Base-by-base conservation (phyloP, 148 eudicot genomes). In the Oxyria digyna region DNA sequence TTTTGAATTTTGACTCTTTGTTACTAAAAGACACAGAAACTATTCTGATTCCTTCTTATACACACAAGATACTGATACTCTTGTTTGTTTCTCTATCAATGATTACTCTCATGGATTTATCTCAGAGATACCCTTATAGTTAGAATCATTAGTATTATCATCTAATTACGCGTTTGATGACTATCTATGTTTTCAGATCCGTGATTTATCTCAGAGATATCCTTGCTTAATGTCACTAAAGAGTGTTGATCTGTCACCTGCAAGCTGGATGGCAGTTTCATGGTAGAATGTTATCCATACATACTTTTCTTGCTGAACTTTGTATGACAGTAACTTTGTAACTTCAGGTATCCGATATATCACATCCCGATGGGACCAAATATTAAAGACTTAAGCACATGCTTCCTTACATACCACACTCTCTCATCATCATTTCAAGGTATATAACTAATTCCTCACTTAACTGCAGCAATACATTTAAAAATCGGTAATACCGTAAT, bases 351-450 rank as follows among this genome's bases (percentile, higher is more conserved):
- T 71, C 97, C 97, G 13, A 91, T 91, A 59, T 91, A 91, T 76
- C 97, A 91, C 77, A 91, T 91, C 78, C 97, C 97, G 1, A 82
- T 87, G 86, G 96, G 96, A 17, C 82, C 84, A 77, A 82, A 87
- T 31, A 80, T 84, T 17, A 91, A 85, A 77, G 97, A 91, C 79
- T 74, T 91, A 77, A 81, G 84, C 45, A 84, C 97, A 26, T 85
- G 91, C 82, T 91, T 91, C 67, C 88, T 91, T 59, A 85, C 91
- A 33, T 91, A 85, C 81, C 97, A 91, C 80, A 91, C 97, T 38
- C 93, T 92, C 63, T 92, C 96, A 31, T 92, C 97, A 40, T 89
- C 97, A 15, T 91, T 91, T 73, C 97, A 89, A 85, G 97, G 97
- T 91, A 82, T 35, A 35, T 21, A 2, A 10, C 68, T 65, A 6